These are phyloP conservation scores for Blepharisma undulans DNA, from an alignment of 169 alveolate genomes.

Conservation along the genomic window DNA sequence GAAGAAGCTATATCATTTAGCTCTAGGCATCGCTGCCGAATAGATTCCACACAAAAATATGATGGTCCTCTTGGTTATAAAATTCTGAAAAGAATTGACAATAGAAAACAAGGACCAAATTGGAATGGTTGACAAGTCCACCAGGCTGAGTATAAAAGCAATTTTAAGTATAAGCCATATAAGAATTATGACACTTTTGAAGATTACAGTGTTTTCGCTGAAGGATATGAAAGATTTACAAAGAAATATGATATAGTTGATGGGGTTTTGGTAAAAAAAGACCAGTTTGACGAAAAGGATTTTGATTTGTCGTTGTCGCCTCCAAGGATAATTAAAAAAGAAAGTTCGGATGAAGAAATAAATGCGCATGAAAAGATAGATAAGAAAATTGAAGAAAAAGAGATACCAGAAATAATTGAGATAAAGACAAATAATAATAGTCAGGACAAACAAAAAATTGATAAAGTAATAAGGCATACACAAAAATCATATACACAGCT, in stretches of 20 bases:
- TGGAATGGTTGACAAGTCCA: neutral
- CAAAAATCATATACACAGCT: neutral
- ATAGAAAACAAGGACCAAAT: constrained; percentile 12
- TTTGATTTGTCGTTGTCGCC: neutral
- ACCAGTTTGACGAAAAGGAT: neutral
- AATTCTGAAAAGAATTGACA: neutral
- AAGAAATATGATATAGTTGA: neutral
- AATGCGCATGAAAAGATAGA: neutral
- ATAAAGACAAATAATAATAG: neutral
- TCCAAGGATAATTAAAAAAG: neutral
- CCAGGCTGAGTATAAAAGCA: neutral
- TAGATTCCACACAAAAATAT: neutral
- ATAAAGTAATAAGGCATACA: neutral
- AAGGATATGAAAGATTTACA: neutral
- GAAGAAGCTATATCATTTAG: neutral
- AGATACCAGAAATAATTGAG: neutral
- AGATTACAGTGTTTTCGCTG: neutral
- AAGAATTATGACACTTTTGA: neutral
- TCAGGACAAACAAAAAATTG: neutral
- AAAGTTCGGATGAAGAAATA: neutral
- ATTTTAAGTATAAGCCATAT: neutral
- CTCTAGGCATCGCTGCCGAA: neutral
- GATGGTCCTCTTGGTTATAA: neutral
- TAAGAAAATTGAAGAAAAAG: neutral
- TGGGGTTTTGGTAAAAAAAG: neutral